Evolutionary conservation across 2,329 filamentous ascomycete genomes (phyloP).

Genomic region (Hymenoscyphus albidus): DNA sequence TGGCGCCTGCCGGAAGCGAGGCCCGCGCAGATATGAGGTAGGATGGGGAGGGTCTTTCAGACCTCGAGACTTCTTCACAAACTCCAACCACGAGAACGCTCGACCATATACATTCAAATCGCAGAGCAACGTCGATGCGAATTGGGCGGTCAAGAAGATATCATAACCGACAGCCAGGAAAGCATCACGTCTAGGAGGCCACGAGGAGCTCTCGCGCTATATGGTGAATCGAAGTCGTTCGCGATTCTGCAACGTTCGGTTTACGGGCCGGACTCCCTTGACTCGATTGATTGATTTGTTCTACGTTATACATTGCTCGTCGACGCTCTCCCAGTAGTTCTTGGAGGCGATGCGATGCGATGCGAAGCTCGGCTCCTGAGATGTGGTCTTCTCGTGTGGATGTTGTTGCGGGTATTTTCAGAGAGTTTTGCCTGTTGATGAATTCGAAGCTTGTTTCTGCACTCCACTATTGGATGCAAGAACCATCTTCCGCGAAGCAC

Average conservation of each 20-base stretch:
- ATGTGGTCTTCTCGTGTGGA: conserved; percentile 11
- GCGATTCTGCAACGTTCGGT: neutral
- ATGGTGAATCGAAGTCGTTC: neutral
- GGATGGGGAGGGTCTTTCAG: too few species aligned
- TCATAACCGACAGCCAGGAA: neutral
- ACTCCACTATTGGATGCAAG: neutral
- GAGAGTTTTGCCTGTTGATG: conserved; percentile 12
- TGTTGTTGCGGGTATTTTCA: conserved; percentile 16
- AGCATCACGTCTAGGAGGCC: neutral
- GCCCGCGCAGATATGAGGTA: neutral
- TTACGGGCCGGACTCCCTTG: conserved; percentile 4
- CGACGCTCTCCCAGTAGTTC: neutral
- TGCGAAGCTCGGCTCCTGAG: neutral
- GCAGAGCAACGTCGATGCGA: neutral
- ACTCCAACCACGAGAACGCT: neutral
- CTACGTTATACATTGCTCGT: neutral
- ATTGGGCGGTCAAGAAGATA: neutral
- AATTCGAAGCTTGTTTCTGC: neutral
- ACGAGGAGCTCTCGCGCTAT: neutral
- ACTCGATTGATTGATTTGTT: neutral
- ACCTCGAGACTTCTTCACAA: neutral
- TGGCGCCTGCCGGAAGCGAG: conserved; percentile 6
- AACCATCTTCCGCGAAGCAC: neutral
- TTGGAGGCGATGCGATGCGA: neutral
- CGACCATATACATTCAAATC: neutral